Conservation (phyloP, 805 yeast species). For the Barnettozyma populi region DNA sequence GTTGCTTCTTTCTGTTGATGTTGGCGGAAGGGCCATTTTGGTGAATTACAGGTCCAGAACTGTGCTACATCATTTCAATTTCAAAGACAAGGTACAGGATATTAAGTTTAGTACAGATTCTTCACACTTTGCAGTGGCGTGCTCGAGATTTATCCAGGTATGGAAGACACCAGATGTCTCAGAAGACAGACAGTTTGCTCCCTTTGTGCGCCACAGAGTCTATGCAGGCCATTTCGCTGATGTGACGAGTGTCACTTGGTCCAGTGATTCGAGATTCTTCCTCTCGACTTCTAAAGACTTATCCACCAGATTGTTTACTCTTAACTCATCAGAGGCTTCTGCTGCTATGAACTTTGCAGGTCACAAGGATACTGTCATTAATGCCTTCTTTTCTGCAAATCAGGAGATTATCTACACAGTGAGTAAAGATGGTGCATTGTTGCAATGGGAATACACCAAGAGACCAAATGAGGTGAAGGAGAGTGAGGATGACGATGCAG, state of each 20-base stretch:
- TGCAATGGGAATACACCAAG: slow-evolving; percentile 82
- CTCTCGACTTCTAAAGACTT: slow-evolving; percentile 85
- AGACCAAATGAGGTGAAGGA: slow-evolving; percentile 44
- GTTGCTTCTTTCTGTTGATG: slow-evolving; percentile 75
- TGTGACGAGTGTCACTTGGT: slow-evolving; percentile 77
- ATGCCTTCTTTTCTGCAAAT: slow-evolving; percentile 79
- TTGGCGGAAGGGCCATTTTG: slow-evolving; percentile 87
- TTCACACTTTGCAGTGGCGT: slow-evolving; percentile 75
- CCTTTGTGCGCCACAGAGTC: slow-evolving; percentile 83
- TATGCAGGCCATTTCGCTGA: slow-evolving; percentile 92
- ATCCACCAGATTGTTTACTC: slow-evolving; percentile 80
- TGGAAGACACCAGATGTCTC: slow-evolving; percentile 85
- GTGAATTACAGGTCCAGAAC: slow-evolving; percentile 80
- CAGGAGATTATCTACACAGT: slow-evolving; percentile 90
- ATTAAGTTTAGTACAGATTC: slow-evolving; percentile 89
- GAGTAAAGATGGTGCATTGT: slow-evolving; percentile 91
- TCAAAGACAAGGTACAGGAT: slow-evolving; percentile 70
- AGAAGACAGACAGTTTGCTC: slow-evolving; percentile 92
- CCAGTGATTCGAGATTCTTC: slow-evolving; percentile 83
- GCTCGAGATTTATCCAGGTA: slow-evolving; percentile 77
- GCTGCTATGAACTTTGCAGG: slow-evolving; percentile 89
- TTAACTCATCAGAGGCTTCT: slow-evolving; percentile 59
- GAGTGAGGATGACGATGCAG: slow-evolving; percentile 38
- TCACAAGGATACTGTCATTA: slow-evolving; percentile 82
- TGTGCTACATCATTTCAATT: slow-evolving; percentile 90